Conservation (phyloP, 129 eudicot species). For the carrot (Daucus carota) region DH1_v3.0 NC_030383.2:54392501-54393000, state of each 20-base stretch:
- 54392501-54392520: conserved; percentile 5
- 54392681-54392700: conserved; percentile 51
- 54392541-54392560: not conserved
- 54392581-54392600: conserved; percentile 56
- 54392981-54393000: conserved; percentile 29
- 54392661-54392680: conserved; percentile 39
- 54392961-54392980: conserved; percentile 45
- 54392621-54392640: conserved; percentile 49
- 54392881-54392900: too few species aligned
- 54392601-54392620: conserved; percentile 23
- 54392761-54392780: too few species aligned
- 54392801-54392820: too few species aligned
- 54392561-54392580: not conserved
- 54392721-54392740: conserved; percentile 21
- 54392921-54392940: not conserved
- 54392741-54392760: too few species aligned
- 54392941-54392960: conserved; percentile 5
- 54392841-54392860: too few species aligned
- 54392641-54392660: conserved; percentile 82
- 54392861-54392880: too few species aligned
- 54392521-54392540: conserved; percentile 20
- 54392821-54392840: too few species aligned
- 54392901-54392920: not conserved
- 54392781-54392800: too few species aligned
- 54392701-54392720: conserved; percentile 69